Conservation (phyloP, 768 basidiomycete species). For the Rhizopogon vesiculosus region DNA sequence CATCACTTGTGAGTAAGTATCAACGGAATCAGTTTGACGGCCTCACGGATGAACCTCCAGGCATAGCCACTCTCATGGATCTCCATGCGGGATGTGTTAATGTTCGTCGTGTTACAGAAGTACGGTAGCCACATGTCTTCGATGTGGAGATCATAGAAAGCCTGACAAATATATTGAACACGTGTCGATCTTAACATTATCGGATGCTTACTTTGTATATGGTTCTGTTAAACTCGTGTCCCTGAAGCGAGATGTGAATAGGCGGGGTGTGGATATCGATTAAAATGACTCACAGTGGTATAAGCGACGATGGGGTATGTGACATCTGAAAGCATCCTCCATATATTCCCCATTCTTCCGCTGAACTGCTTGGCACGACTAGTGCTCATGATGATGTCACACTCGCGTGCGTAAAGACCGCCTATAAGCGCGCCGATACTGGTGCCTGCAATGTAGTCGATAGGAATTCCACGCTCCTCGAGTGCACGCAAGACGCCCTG, state of each 20-base stretch:
- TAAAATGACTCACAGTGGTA: conserved; percentile 49
- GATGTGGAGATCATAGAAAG: conserved; percentile 91
- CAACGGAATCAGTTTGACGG: not conserved
- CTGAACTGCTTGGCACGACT: conserved; percentile 91
- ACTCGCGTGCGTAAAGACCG: conserved; percentile 92
- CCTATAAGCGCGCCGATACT: conserved; percentile 93
- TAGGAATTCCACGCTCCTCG: conserved; percentile 88
- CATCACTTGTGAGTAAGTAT: conserved; percentile 1
- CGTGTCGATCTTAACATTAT: not conserved
- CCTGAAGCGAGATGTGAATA: conserved; percentile 41
- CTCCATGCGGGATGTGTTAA: conserved; percentile 94
- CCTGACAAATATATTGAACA: conserved; percentile 33
- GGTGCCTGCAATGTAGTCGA: conserved; percentile 93
- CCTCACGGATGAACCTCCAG: conserved; percentile 85
- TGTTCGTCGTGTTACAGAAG: conserved; percentile 98
- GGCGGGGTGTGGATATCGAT: conserved; percentile 1
- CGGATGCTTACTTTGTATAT: conserved; percentile 70
- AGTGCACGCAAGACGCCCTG: conserved; percentile 91
- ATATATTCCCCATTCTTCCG: conserved; percentile 87
- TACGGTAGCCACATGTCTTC: conserved; percentile 99
- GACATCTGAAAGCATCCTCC: conserved; percentile 90
- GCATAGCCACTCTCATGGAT: conserved; percentile 99
- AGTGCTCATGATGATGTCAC: conserved; percentile 79
- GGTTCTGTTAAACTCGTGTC: conserved; percentile 91
- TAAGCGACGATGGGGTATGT: conserved; percentile 76